Base-by-base conservation (phyloP, 129 eudicot genomes). In the Logfia minima region DNA sequence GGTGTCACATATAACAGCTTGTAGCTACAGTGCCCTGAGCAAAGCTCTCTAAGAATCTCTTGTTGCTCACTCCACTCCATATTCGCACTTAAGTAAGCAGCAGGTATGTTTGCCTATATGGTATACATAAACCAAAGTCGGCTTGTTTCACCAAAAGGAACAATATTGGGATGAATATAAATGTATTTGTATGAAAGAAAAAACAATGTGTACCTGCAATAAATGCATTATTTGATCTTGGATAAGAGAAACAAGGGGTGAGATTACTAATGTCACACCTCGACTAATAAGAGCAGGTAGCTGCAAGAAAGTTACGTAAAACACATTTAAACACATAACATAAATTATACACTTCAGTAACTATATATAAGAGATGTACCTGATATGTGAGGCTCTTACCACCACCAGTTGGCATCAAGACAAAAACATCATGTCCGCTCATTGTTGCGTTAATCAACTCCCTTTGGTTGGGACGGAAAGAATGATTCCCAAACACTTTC, bases 151-250 rank as follows among this genome's bases (percentile, higher is more conserved):
- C 74, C 66, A 61, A 35, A 41, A n/a, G 28, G 16, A 32, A 56
- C 24, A 66, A 26, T 45, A 68, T 71, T 21, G 65, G 72, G 61
- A 75, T 77, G 32, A 73, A 66, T 10, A 37, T n/a, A 66, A 41
- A 55, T 18, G 51, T 73, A 52, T 60, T 72, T 24, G 22, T 43
- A 28, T 45, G 62, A 19, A 72, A 26, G 14, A 68, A 6, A 18
- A 14, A 43, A 4, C 58, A 51, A 23, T 28, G 24, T 45, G 75
- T 82, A 91, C 98, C 93, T 91, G 98, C 79, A 83, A 72, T 26
- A 94, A 82, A 82, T 94, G 98, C 98, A 94, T 94, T 79, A 94
- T 94, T 74, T 94, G 98, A 85, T 94, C 97, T 87, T 94, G 98
- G 79, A 94, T 94, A 70, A 94, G 89, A 5, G 97, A 94, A 62